Evolutionary conservation across 495 filamentous ascomycete species (phyloP), one percentile per base, ranked within the genome.

Genomic region (Lindgomyces ingoldianus): DNA sequence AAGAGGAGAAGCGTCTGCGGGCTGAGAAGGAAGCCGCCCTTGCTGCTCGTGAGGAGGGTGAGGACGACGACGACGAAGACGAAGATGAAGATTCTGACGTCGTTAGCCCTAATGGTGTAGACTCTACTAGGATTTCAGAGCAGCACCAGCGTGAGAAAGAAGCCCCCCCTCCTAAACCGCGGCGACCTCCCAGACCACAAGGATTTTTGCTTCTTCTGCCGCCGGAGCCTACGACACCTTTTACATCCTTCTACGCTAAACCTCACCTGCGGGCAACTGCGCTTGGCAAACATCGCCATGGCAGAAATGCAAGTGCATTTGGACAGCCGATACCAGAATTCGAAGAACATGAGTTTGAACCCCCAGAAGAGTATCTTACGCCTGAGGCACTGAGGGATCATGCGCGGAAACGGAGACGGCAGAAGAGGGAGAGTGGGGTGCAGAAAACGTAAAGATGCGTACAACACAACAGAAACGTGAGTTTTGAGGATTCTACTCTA

Each of bases 1-100:
- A 94, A 67, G 90, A 96, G 74, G 94, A 98, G 75, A 93, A 91
- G 74, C 84, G 87, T 29, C 78, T 89, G 68, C 91, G 89, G 70
- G 73, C 83, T 6, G 85, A 87, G 70, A 88, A 84, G 72, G 87
- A 91, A 59, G 77, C 75, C 11, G 77, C 78, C n/a, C 77, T 76
- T 24, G 70, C 70, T 45, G 70, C 74, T 29, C 73, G 76, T 11
- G 70, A 69, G 14, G 70, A 71, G 27, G 70, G 74, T 42, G 70
- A 69, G n/a, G 70, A 72, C 25, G 71, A 74, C 41, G 75, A 75
- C 4, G 70, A 74, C 45, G 71, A 70, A n/a, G 70, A 72, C 22
- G 71, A 74, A 41, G 75, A 75, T 4, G 75, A 74, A 16, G 68
- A 66, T 12, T 53, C 48, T 14, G 21, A 53, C 52, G 19, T 21